A percentile compares a stretch with the other conserved stretches of the same genome.
Evolutionary conservation across 352 stramenopile species (phyloP).

Genomic region (Pythium monospermum): DNA sequence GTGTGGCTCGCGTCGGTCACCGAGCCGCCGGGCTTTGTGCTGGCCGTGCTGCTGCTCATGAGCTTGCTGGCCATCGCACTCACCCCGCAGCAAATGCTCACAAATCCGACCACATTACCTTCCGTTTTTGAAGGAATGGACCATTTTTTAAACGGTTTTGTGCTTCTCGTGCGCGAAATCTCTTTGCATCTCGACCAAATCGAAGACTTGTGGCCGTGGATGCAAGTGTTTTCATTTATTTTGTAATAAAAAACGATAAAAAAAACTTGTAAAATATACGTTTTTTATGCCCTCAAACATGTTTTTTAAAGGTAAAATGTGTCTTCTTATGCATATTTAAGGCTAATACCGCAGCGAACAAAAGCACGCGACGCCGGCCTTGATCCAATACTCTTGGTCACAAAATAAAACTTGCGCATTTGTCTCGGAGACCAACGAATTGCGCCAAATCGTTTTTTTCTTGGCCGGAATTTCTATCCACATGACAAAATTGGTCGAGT

Average conservation of each 20-base stretch:
- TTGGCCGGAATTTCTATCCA: slow-evolving; percentile 94
- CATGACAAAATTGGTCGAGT: slow-evolving; percentile 97
- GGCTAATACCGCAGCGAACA: slow-evolving; percentile 71
- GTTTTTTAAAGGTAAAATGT: too few relatives aligned
- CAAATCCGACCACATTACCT: slow-evolving; percentile 51
- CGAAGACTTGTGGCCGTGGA: slow-evolving; percentile 47
- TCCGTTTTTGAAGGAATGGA: slow-evolving; percentile 42
- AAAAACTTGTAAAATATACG: slow-evolving; percentile 15
- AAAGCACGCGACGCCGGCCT: slow-evolving; percentile 83
- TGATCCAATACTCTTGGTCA: slow-evolving; percentile 67
- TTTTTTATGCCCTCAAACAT: slow-evolving; percentile 8
- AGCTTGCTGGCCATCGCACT: slow-evolving; percentile 53
- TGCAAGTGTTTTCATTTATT: slow-evolving; percentile 53
- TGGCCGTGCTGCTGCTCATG: slow-evolving; percentile 65
- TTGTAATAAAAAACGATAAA: slow-evolving; percentile 24
- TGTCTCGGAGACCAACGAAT: slow-evolving; percentile 65
- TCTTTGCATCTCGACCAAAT: slow-evolving; percentile 52
- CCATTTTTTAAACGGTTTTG: slow-evolving; percentile 51
- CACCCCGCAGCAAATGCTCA: slow-evolving; percentile 55
- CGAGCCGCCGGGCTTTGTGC: slow-evolving; percentile 63
- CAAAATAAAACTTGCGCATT: slow-evolving; percentile 60
- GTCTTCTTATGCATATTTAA: too few relatives aligned
- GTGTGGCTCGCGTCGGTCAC: slow-evolving; percentile 64
- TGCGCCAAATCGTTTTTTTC: slow-evolving; percentile 56
- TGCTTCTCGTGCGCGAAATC: slow-evolving; percentile 61